These are phyloP conservation scores for Uronychia setigera DNA, from an alignment of 73 alveolate species.

Conservation along the genomic window DNA sequence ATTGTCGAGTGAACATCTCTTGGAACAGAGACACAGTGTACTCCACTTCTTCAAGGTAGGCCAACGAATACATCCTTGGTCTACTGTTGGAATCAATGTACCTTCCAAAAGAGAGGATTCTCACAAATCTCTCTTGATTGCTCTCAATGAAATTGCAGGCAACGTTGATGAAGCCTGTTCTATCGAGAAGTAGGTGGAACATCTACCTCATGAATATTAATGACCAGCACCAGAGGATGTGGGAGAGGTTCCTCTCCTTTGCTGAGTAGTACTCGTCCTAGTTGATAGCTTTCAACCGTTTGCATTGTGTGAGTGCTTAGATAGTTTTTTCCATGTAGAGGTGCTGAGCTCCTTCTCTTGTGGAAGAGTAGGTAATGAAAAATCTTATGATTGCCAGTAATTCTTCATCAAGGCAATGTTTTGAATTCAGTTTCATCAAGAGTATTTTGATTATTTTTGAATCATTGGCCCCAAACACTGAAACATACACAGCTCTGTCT, in stretches of 20 bases:
- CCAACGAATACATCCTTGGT: not conserved
- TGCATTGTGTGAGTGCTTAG: not conserved
- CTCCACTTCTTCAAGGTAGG: not conserved
- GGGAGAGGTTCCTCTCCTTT: not conserved
- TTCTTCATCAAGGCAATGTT: not conserved
- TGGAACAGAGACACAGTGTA: not conserved
- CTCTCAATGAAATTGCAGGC: not conserved
- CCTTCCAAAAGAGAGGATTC: not conserved
- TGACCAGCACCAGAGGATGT: slow-evolving; percentile 1
- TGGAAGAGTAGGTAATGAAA: not conserved
- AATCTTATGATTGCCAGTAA: not conserved
- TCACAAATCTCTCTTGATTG: not conserved
- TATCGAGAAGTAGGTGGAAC: not conserved
- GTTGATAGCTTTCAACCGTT: not conserved
- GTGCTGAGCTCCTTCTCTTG: not conserved
- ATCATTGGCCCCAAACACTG: not conserved
- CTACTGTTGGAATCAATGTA: not conserved
- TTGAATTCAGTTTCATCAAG: not conserved
- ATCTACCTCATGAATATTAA: not conserved
- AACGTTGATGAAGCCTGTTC: not conserved
- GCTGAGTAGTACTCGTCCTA: not conserved
- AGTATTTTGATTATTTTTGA: not conserved
- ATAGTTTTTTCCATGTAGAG: not conserved
- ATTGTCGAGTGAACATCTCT: not conserved
- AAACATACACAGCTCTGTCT: not conserved